Evolutionary conservation across 75 land plant genomes (phyloP).

Genomic region (Cryptomeria japonica): DNA sequence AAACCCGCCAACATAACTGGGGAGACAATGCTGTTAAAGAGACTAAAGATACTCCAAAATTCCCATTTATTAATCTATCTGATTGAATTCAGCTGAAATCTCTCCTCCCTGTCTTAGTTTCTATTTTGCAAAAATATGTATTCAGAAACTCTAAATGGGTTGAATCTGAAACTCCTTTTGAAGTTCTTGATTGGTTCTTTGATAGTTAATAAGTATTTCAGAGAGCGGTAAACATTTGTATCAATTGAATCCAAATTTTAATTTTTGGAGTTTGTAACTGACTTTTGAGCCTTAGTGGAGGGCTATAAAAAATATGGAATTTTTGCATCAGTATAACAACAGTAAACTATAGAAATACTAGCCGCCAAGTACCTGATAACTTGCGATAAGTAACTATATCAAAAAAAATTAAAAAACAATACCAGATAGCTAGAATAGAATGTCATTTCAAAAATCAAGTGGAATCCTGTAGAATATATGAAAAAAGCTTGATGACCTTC

Average conservation of each 20-base stretch:
- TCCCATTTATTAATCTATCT: background rate
- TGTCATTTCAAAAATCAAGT: background rate
- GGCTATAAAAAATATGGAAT: background rate
- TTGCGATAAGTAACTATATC: background rate
- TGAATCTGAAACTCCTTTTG: background rate
- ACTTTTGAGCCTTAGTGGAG: background rate
- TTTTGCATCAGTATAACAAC: no score
- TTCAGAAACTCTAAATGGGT: background rate
- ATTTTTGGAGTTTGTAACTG: background rate
- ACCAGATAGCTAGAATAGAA: background rate
- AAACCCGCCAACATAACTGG: background rate
- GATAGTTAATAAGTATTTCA: background rate
- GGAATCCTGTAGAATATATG: background rate
- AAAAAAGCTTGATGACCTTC: background rate
- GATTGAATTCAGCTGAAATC: background rate
- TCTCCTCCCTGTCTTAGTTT: background rate
- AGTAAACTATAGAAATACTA: background rate
- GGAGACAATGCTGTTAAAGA: background rate
- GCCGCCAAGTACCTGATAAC: background rate
- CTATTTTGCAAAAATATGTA: no score
- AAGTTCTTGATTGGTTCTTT: background rate
- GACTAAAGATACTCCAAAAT: background rate
- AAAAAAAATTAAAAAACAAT: background rate
- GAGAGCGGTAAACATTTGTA: background rate
- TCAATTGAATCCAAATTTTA: background rate